phyloP scores from a whole-genome alignment of 108 stramenopile genomes.

The Cyclotella atomus region DNA sequence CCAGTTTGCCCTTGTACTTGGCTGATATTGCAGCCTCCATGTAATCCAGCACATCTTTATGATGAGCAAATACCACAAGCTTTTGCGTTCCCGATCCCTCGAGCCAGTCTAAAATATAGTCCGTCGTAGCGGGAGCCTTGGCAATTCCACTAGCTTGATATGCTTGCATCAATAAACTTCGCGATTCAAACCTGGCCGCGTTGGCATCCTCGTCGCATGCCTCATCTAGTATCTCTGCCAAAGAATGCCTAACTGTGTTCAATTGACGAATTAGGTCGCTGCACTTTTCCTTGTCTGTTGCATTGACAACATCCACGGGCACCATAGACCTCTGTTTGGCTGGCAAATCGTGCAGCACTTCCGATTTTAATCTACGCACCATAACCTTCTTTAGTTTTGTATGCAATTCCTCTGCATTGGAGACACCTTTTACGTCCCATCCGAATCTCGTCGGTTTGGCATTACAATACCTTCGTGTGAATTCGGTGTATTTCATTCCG shows the following conservation, averaged over 20 bases:
- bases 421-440: constrained; percentile 72
- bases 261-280: constrained; percentile 48
- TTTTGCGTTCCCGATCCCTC: constrained; percentile 72
- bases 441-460: constrained; percentile 69
- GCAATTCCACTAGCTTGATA: constrained; percentile 82
- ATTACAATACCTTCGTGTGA: constrained; percentile 82
- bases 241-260: constrained; percentile 45
- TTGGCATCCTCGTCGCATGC: constrained; percentile 57
- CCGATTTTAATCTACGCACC: constrained; percentile 86
- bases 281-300: constrained; percentile 45
- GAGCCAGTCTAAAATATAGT: constrained; percentile 79
- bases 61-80: constrained; percentile 92
- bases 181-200: constrained; percentile 60
- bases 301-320: constrained; percentile 48
- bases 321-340: constrained; percentile 83
- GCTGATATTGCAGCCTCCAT: constrained; percentile 61
- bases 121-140: constrained; percentile 72
- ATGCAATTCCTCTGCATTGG: constrained; percentile 84
- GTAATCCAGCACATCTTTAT: constrained; percentile 82
- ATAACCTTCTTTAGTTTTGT: constrained; percentile 70
- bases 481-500: constrained; percentile 58
- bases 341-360: constrained; percentile 88
- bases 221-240: constrained; percentile 41
- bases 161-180: constrained; percentile 79
- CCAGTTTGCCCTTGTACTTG: constrained; percentile 57